A percentile compares a stretch with the other conserved stretches of the same genome.
These are phyloP conservation scores for Yamadazyma tumulicola DNA, from an alignment of 805 yeast genomes.

Conservation along the genomic window DNA sequence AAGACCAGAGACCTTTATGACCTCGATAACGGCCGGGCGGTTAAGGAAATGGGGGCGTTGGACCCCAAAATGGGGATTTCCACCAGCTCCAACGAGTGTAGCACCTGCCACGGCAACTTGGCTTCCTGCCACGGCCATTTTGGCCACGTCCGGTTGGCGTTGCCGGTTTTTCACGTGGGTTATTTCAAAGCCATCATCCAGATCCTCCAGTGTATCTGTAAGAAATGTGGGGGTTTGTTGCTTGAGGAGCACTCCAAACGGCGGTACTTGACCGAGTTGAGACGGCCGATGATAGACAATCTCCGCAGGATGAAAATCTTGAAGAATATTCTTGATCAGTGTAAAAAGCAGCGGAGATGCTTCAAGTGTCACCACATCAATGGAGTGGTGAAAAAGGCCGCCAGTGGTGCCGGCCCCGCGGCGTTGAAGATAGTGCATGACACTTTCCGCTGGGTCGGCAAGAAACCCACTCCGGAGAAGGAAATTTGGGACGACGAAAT, in stretches of 20 bases:
- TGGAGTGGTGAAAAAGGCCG: slow-evolving; percentile 97
- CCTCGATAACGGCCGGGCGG: slow-evolving; percentile 82
- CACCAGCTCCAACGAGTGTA: slow-evolving; percentile 78
- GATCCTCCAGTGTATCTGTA: slow-evolving; percentile 88
- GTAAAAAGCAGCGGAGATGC: slow-evolving; percentile 93
- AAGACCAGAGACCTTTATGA: slow-evolving; percentile 89
- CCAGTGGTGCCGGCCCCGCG: slow-evolving; percentile 87
- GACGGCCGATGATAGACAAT: slow-evolving; percentile 87
- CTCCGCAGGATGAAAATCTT: slow-evolving; percentile 86
- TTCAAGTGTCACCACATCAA: slow-evolving; percentile 81
- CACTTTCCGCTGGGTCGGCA: slow-evolving; percentile 93
- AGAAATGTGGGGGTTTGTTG: slow-evolving; percentile 76
- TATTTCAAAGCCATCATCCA: slow-evolving; percentile 88
- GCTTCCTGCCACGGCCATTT: slow-evolving; percentile 98
- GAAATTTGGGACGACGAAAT: slow-evolving; percentile 84
- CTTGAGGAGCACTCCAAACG: slow-evolving; percentile 71
- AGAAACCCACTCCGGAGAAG: slow-evolving; percentile 82
- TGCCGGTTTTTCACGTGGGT: slow-evolving; percentile 97
- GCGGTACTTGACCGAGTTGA: slow-evolving; percentile 68
- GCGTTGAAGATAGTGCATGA: slow-evolving; percentile 94
- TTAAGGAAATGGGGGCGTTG: slow-evolving; percentile 80
- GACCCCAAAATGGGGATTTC: slow-evolving; percentile 95
- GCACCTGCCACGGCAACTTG: slow-evolving; percentile 86
- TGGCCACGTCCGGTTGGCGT: slow-evolving; percentile 88
- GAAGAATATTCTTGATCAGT: slow-evolving; percentile 82